phyloP scores from a whole-genome alignment of 192 early-diverging fungal species.

The Umbelopsis sp. region DNA sequence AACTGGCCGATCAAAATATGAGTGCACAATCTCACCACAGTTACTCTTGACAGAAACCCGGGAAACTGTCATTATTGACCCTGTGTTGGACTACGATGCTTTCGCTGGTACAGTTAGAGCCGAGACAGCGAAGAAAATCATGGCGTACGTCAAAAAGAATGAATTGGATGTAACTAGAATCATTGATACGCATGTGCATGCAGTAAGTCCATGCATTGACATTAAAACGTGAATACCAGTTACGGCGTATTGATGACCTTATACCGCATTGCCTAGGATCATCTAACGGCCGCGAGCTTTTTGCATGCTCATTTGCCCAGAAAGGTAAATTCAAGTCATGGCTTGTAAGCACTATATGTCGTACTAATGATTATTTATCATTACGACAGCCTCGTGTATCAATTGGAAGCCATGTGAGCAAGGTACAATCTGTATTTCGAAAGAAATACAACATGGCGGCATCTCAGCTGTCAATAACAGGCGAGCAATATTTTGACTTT shows the following conservation, averaged over 20 bases:
- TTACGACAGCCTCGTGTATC: constrained; percentile 22
- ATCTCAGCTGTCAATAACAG: constrained; percentile 11
- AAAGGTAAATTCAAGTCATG: constrained; percentile 13
- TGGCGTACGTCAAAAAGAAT: constrained; percentile 29
- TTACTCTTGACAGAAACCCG: constrained; percentile 19
- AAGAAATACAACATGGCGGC: constrained; percentile 29
- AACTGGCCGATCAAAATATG: not conserved
- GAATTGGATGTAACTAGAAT: constrained; percentile 31
- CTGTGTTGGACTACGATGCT: constrained; percentile 36
- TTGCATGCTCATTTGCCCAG: constrained; percentile 26
- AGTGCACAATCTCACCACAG: not conserved
- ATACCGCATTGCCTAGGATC: constrained; percentile 26
- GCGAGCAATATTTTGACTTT: constrained; percentile 29
- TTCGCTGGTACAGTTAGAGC: constrained; percentile 25
- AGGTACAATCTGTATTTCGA: constrained; percentile 32
- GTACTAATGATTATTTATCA: not conserved
- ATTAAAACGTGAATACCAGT: too few species aligned
- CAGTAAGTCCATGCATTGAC: constrained; percentile 17
- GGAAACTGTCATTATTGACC: constrained; percentile 35
- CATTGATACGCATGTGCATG: constrained; percentile 42
- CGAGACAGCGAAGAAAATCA: constrained; percentile 23
- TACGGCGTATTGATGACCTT: not conserved
- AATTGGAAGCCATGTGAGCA: constrained; percentile 32
- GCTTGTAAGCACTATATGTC: not conserved
- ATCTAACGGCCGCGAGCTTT: constrained; percentile 35